These are phyloP conservation scores for Talaromyces borbonicus DNA, from an alignment of 495 filamentous ascomycete species.

Conservation along the genomic window DNA sequence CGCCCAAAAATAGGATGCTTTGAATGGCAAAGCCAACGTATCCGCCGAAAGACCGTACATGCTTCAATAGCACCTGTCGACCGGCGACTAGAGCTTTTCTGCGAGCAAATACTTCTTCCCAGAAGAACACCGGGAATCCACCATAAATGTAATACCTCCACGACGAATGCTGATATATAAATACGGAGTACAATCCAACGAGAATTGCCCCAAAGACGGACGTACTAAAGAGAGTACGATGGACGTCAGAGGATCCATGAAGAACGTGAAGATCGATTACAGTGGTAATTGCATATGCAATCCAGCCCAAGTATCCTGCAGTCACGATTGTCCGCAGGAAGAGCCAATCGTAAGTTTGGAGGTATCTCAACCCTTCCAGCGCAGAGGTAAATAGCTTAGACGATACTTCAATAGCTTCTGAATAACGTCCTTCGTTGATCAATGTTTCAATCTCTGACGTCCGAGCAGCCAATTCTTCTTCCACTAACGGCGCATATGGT, in stretches of 20 bases:
- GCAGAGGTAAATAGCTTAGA: conserved; percentile 65
- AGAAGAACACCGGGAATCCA: conserved; percentile 86
- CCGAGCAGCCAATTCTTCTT: conserved; percentile 54
- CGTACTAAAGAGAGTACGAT: conserved; percentile 50
- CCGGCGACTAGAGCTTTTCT: conserved; percentile 60
- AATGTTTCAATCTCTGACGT: conserved; percentile 54
- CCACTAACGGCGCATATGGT: conserved; percentile 55
- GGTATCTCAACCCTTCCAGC: conserved; percentile 79
- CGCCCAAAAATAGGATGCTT: conserved; percentile 51
- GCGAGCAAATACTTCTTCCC: conserved; percentile 89
- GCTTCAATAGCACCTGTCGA: conserved; percentile 54
- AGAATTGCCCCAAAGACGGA: conserved; percentile 68
- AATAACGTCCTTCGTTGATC: conserved; percentile 56
- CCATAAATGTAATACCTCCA: conserved; percentile 87
- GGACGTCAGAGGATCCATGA: conserved; percentile 56
- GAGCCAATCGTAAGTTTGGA: conserved; percentile 98
- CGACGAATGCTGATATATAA: conserved; percentile 69
- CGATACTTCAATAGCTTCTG: conserved; percentile 67
- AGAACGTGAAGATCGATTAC: conserved; percentile 87
- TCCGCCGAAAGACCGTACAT: conserved; percentile 48
- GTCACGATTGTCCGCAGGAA: conserved; percentile 90
- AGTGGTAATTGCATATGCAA: conserved; percentile 85
- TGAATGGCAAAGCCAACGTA: conserved; percentile 49
- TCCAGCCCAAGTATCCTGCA: conserved; percentile 92
- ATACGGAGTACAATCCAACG: conserved; percentile 63